Evolutionary conservation across 345 rosid genomes (phyloP).

Genomic region (Orychophragmus violaceus): DNA sequence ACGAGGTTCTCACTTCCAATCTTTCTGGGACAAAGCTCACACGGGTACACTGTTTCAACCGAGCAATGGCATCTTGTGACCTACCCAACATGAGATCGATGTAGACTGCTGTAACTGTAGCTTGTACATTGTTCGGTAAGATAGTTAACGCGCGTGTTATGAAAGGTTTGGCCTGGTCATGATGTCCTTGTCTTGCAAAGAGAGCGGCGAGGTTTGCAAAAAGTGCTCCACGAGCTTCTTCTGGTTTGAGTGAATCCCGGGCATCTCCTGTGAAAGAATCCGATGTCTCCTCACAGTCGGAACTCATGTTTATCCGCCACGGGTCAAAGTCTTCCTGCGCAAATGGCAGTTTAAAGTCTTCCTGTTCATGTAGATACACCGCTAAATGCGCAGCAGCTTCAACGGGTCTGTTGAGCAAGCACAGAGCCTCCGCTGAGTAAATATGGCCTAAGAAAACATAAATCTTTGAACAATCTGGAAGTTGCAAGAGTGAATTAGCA

Average conservation of each 20-base stretch:
- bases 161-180: constrained; percentile 56
- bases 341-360: constrained; percentile 58
- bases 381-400: constrained; percentile 81
- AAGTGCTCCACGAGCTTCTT: constrained; percentile 80
- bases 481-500: constrained; percentile 65
- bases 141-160: constrained; percentile 50
- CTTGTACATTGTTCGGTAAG: constrained; percentile 61
- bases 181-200: constrained; percentile 67
- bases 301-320: constrained; percentile 42
- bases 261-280: constrained; percentile 27
- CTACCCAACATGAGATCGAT: constrained; percentile 65
- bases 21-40: constrained; percentile 58
- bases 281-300: constrained; percentile 57
- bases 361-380: constrained; percentile 50
- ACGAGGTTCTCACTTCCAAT: constrained; percentile 29
- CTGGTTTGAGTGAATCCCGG: constrained; percentile 56
- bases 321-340: constrained; percentile 58
- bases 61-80: constrained; percentile 67
- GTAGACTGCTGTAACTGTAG: constrained; percentile 69
- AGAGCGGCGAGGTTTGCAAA: constrained; percentile 66
- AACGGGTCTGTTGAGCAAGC: constrained; percentile 61
- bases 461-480: constrained; percentile 61
- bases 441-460: constrained; percentile 66
- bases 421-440: constrained; percentile 94
- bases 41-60: constrained; percentile 63